These are phyloP conservation scores for Ustilago nuda DNA, from an alignment of 1,284 basidiomycete genomes.

Conservation along the genomic window DNA sequence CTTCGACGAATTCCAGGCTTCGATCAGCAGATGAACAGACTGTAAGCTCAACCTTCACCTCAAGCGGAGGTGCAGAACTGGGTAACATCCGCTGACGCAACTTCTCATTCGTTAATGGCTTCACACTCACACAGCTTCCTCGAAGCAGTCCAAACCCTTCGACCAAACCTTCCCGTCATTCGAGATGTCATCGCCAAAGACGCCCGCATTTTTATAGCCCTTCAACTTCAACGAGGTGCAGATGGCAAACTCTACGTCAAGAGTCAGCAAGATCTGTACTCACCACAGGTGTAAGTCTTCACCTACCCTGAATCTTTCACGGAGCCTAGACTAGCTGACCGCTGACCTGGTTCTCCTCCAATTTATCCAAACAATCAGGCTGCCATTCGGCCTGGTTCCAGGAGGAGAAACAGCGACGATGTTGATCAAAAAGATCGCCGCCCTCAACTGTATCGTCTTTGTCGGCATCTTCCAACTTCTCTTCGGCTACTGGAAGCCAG, in stretches of 20 bases:
- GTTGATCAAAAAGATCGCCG: constrained; percentile 53
- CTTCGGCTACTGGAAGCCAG: constrained; percentile 55
- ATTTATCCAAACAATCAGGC: constrained; percentile 6
- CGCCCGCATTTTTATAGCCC: constrained; percentile 56
- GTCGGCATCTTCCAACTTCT: constrained; percentile 41
- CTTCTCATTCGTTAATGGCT: neutral
- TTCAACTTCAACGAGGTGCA: constrained; percentile 58
- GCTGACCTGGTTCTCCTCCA: constrained; percentile 5
- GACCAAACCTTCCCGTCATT: constrained; percentile 48
- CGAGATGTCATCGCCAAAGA: constrained; percentile 36
- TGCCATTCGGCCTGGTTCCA: constrained; percentile 57
- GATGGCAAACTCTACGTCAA: constrained; percentile 66
- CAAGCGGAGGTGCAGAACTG: no score
- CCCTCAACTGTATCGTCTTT: constrained; percentile 56
- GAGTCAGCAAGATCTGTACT: constrained; percentile 64
- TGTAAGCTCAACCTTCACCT: constrained; percentile 9
- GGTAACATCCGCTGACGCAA: neutral
- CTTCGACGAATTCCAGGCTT: constrained; percentile 5
- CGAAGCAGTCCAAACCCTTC: constrained; percentile 62
- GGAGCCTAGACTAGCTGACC: no score
- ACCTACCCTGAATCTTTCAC: neutral
- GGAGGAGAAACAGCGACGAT: constrained; percentile 38
- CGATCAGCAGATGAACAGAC: constrained; percentile 30
- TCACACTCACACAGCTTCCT: constrained; percentile 42
- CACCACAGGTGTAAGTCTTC: constrained; percentile 51